Evolutionary conservation across 495 filamentous ascomycete genomes (phyloP), one percentile per base, ranked within the genome.

Genomic region (Sordaria brevicollis): DNA sequence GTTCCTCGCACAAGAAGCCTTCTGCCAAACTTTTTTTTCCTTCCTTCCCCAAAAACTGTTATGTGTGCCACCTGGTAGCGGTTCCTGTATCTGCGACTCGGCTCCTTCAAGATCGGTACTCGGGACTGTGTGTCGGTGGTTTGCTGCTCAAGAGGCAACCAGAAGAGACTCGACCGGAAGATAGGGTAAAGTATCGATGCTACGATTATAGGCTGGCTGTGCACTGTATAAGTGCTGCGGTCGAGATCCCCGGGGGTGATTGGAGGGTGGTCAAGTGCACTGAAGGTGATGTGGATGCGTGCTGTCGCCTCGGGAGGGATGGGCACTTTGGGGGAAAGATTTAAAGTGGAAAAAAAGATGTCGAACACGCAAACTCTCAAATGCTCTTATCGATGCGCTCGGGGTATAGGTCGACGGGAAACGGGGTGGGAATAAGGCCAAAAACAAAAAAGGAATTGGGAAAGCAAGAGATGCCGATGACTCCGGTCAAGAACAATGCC

Each of bases 401-500:
- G 49, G n/a, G 49, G 49, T 62, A 62, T 62, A 62, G 49, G 49
- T 17, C 49, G 49, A 62, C 25, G 49, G 25, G 49, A 62, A 62
- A 62, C 6, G 11, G 41, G 19, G 75, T 71, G 70, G 73, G 74
- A 69, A 41, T 66, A 62, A 67, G 57, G 37, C 19, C 66, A 19
- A 34, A 43, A 41, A 73, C n/a, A n/a, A 70, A 74, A 69, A 70
- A 70, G 71, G n/a, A n/a, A n/a, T 74, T 72, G 74, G 72, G 37
- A 35, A 66, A 41, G 66, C 34, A 25, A 37, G 19, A 73, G 68
- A 70, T 74, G 72, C 74, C 70, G 75, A 71, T 70, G 72, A 74
- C 70, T 76, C 77, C 74, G 71, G 67, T 68, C 66, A 71, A 73
- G 62, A 71, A 67, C 71, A 70, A 69, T 68, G 69, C 41, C 43